Base-by-base conservation (phyloP, 1,284 basidiomycete species). In the Vanrija pseudolonga region DNA sequence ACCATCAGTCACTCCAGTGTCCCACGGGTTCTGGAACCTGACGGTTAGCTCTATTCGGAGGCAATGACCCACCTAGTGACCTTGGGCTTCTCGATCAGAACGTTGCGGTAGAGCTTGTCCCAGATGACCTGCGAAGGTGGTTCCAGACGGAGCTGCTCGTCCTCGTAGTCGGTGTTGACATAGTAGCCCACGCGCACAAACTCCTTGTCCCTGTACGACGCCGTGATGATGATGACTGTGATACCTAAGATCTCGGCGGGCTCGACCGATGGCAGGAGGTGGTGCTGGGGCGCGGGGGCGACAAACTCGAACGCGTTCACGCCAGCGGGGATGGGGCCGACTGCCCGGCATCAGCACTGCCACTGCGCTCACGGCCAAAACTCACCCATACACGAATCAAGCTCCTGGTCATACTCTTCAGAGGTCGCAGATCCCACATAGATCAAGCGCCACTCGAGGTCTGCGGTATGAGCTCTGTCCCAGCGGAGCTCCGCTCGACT, bases 151-250 rank as follows among this genome's bases (percentile, higher is more conserved):
- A 92, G 85, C 77, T 90, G 90, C 59, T 94, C 89, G 62, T 88
- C 88, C 73, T 97, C 93, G 73, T 98, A 98, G 72, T 97, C 94
- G 46, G 94, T 98, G 73, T 98, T 96, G 76, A 98, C 96, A 75
- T 99, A 99, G 77, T 99, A 98, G 6, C 96, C 95, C 19, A 99
- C 94, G 40, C 95, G 85, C 38, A 99, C 95, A 75, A 99, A 99
- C 75, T 98, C 95, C 68, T 96, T 92, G 74, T 93, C 85, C 70
- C 95, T 87, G 48, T 90, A 89, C 26, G 98, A 82, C 17, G 85
- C 85, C 64, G 98, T 89, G 24, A 99, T 84, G 66, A 99, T 87
- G 76, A 93, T 96, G 20, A 96, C 96, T 2, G 94, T 93, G 71
- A 98, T 82, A 55, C 80, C 79, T 20, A 82, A 80, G 45, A 85